Evolutionary conservation across 1,139 yeast species (phyloP).

Genomic region (Pichia sp.): DNA sequence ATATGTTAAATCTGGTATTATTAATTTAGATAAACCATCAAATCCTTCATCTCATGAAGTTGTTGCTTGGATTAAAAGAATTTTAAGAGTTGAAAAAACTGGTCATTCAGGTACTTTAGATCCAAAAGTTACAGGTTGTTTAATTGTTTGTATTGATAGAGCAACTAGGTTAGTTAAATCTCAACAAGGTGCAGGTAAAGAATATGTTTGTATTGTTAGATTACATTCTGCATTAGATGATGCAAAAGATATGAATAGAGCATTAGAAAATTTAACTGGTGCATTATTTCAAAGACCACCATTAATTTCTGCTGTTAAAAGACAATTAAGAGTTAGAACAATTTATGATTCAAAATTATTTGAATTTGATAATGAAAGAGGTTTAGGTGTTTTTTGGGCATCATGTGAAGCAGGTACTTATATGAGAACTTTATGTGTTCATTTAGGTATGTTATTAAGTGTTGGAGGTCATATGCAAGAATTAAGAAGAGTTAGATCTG

Average conservation of each 20-base stretch:
- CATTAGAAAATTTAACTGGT: slow-evolving; percentile 92
- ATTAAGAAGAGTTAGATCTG: slow-evolving; percentile 97
- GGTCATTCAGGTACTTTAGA: slow-evolving; percentile 99
- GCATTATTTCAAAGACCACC: slow-evolving; percentile 99
- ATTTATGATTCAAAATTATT: slow-evolving; percentile 92
- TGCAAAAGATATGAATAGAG: slow-evolving; percentile 81
- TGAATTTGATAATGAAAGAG: slow-evolving; percentile 95
- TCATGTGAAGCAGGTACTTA: slow-evolving; percentile 99
- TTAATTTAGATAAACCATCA: slow-evolving; percentile 94
- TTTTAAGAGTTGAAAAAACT: slow-evolving; percentile 90
- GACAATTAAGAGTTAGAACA: slow-evolving; percentile 97
- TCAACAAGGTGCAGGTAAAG: slow-evolving; percentile 99
- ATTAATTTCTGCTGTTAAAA: slow-evolving; percentile 95
- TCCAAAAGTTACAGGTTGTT: slow-evolving; percentile 97
- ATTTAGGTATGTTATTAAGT: slow-evolving; percentile 94
- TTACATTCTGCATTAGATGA: slow-evolving; percentile 89
- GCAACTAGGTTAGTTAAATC: slow-evolving; percentile 97
- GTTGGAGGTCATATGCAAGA: slow-evolving; percentile 99
- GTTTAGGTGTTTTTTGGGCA: slow-evolving; percentile 98
- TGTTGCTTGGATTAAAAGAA: slow-evolving; percentile 98
- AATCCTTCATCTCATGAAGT: slow-evolving; percentile 98
- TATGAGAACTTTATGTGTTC: slow-evolving; percentile 98
- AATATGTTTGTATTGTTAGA: slow-evolving; percentile 95
- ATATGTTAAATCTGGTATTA: slow-evolving; percentile 90
- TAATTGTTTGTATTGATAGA: slow-evolving; percentile 95